These are phyloP conservation scores for Coffea humblotiana DNA, from an alignment of 305 asterid genomes.

Conservation along the genomic window DNA sequence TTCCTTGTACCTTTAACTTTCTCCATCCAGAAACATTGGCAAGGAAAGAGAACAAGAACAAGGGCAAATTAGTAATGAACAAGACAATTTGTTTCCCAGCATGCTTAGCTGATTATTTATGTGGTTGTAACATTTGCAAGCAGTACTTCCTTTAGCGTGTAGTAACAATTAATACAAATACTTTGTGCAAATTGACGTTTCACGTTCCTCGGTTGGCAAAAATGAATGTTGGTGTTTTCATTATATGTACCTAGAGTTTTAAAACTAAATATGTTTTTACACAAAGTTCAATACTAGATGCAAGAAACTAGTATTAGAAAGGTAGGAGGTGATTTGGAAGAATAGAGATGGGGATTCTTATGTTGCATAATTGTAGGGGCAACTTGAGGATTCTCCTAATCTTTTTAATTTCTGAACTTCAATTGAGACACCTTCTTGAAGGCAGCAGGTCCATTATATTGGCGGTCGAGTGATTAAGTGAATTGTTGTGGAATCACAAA, in stretches of 20 bases:
- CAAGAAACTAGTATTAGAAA: not conserved
- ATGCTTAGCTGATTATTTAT: not conserved
- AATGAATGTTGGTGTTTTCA: not conserved
- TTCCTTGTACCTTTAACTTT: not conserved
- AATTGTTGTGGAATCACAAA: not conserved
- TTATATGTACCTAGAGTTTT: not conserved
- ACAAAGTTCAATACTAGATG: not conserved
- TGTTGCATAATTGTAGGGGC: not conserved
- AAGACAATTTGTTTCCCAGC: not conserved
- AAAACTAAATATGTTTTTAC: not conserved
- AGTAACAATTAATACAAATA: not conserved
- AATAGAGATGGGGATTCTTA: not conserved
- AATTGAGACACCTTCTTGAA: not conserved
- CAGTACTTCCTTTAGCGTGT: not conserved
- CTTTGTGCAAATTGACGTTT: not conserved
- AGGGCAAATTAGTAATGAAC: not conserved
- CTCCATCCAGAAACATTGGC: not conserved
- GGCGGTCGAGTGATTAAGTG: not conserved
- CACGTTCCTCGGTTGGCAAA: not conserved
- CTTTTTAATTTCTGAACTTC: not conserved
- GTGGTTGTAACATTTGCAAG: not conserved
- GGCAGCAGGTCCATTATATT: slow-evolving; percentile 5
- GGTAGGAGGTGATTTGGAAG: not conserved
- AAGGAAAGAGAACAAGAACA: too few relatives aligned
- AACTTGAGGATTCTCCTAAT: not conserved